A percentile compares a stretch with the other conserved stretches of the same genome.
Evolutionary conservation across 2,329 filamentous ascomycete species (phyloP).

Genomic region (Polytolypa hystricis): DNA sequence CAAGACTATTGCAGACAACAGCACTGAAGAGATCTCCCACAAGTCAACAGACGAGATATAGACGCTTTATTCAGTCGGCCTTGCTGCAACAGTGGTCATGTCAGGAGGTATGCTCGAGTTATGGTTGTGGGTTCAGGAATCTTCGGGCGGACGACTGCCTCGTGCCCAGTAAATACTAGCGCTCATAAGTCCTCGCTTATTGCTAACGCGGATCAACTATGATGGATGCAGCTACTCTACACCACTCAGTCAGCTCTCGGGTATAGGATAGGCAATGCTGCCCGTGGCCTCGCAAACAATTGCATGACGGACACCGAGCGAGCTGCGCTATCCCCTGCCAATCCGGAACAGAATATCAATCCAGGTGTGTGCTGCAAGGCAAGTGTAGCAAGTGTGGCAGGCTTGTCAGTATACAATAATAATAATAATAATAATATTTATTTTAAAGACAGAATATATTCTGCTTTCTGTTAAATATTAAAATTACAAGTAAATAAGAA

Average conservation of each 20-base stretch:
- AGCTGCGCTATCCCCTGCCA: constrained; percentile 29
- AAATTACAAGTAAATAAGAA: no score
- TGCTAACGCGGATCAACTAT: constrained; percentile 6
- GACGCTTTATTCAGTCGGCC: no score
- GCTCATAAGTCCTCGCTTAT: constrained; percentile 3
- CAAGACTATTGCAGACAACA: not conserved
- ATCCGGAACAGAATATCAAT: constrained; percentile 33
- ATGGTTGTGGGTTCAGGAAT: constrained; percentile 21
- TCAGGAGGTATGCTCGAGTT: constrained; percentile 38
- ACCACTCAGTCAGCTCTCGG: constrained; percentile 37
- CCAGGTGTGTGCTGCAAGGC: constrained; percentile 18
- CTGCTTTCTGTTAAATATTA: no score
- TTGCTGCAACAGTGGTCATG: constrained; percentile 16
- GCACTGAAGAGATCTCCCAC: no score
- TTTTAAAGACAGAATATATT: no score
- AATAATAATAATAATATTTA: no score
- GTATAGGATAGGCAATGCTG: constrained; percentile 36
- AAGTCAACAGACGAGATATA: no score
- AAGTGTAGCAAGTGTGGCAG: no score
- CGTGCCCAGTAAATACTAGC: constrained; percentile 24
- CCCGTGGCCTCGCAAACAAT: constrained; percentile 44
- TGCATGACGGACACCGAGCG: constrained; percentile 42
- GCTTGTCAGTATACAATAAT: no score
- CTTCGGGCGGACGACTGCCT: constrained; percentile 42
- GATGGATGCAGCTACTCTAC: constrained; percentile 34